A percentile compares a stretch with the other conserved stretches of the same genome.
These are phyloP conservation scores for Colletotrichum salicis DNA, from an alignment of 2,329 filamentous ascomycete genomes.

Conservation along the genomic window DNA sequence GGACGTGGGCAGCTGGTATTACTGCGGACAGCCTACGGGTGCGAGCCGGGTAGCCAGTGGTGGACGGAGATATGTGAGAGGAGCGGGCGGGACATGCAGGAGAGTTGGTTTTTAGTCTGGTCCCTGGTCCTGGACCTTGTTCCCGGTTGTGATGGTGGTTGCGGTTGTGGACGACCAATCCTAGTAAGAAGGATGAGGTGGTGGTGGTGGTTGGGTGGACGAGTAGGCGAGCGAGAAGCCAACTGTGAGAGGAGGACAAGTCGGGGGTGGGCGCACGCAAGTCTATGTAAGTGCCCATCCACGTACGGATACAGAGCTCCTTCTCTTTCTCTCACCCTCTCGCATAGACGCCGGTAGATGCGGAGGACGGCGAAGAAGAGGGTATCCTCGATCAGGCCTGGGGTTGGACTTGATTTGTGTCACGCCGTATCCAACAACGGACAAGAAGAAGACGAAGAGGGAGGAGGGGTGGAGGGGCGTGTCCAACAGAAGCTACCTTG, in stretches of 20 bases:
- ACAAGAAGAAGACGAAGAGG: not conserved
- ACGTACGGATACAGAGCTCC: not conserved
- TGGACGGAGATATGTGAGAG: conserved; percentile 16
- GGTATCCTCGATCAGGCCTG: not conserved
- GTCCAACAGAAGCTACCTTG: not conserved
- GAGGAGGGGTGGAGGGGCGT: not conserved
- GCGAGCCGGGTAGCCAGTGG: conserved; percentile 8
- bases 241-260: not conserved
- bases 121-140: conserved; percentile 2
- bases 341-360: not conserved
- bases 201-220: not conserved
- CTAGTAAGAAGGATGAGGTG: not conserved
- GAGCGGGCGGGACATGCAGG: conserved; percentile 32
- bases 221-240: not conserved
- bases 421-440: conserved; percentile 19
- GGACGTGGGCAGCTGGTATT: conserved; percentile 19
- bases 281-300: conserved; percentile 25
- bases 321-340: not conserved
- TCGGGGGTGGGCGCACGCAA: conserved; percentile 8
- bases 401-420: conserved; percentile 10
- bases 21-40: not conserved
- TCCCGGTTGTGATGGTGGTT: conserved; percentile 4
- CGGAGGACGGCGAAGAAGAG: not conserved
- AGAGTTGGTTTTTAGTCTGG: conserved; percentile 13
- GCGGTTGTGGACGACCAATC: not conserved